Percentiles rank a stretch among this genome's conserved stretches.
Evolutionary conservation across 1,284 basidiomycete genomes (phyloP).

Genomic region (Agaricales sp.): DNA sequence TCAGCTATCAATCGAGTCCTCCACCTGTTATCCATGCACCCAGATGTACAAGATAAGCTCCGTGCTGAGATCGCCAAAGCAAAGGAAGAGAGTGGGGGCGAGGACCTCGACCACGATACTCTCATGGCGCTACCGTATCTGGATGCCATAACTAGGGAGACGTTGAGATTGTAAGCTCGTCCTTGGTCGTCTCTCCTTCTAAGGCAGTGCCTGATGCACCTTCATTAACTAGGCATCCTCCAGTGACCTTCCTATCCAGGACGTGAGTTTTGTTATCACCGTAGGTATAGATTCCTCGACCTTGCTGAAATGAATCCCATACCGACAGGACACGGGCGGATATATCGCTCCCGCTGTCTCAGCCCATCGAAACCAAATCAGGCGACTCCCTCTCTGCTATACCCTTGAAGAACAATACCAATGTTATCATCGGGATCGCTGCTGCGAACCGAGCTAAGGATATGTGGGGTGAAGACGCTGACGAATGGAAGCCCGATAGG

Average conservation of each 20-base stretch:
- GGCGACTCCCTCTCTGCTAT: constrained; percentile 8
- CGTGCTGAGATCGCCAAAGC: constrained; percentile 25
- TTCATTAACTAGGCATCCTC: background rate
- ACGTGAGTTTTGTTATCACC: too few species aligned
- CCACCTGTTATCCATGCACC: constrained; percentile 24
- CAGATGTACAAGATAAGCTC: constrained; percentile 26
- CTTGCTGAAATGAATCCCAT: too few species aligned
- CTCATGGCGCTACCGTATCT: constrained; percentile 28
- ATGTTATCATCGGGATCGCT: constrained; percentile 10
- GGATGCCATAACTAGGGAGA: constrained; percentile 32
- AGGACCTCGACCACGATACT: constrained; percentile 23
- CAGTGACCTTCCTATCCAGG: background rate
- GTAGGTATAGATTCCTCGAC: too few species aligned
- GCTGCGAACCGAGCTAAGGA: constrained; percentile 9
- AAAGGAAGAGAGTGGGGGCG: constrained; percentile 12
- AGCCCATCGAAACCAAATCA: constrained; percentile 7
- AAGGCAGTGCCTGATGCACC: background rate
- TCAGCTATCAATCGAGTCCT: constrained; percentile 26
- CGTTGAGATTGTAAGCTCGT: constrained; percentile 25
- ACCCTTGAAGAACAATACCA: constrained; percentile 9
- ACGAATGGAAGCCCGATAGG: constrained; percentile 6
- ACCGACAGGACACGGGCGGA: constrained; percentile 10
- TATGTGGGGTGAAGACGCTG: constrained; percentile 10
- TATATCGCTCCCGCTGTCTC: constrained; percentile 12
- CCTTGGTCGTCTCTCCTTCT: background rate